These are phyloP conservation scores for Pichia membranifaciens DNA, from an alignment of 805 yeast species.

Conservation along the genomic window DNA sequence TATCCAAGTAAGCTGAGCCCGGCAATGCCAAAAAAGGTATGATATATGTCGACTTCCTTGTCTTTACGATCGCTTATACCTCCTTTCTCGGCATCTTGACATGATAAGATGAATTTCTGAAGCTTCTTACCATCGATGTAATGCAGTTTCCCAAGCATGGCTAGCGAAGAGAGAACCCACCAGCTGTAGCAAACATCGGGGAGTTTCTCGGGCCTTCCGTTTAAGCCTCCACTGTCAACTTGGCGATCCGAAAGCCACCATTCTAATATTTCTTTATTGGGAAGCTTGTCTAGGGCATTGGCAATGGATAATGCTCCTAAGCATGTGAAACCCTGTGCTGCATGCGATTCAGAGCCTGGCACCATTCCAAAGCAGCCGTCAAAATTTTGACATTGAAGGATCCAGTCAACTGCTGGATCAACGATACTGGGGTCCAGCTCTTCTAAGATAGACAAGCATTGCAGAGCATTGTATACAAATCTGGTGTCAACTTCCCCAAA, in stretches of 20 bases:
- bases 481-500: slow-evolving; percentile 93
- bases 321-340: slow-evolving; percentile 87
- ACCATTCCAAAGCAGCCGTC: slow-evolving; percentile 94
- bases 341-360: slow-evolving; percentile 94
- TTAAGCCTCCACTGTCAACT: slow-evolving; percentile 79
- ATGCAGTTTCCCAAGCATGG: slow-evolving; percentile 57
- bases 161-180: slow-evolving; percentile 87
- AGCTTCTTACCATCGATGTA: slow-evolving; percentile 73
- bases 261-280: slow-evolving; percentile 44
- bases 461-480: slow-evolving; percentile 78
- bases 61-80: slow-evolving; percentile 92
- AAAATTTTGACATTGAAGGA: slow-evolving; percentile 71
- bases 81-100: slow-evolving; percentile 76
- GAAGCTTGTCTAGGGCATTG: slow-evolving; percentile 44
- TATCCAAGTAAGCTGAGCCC: slow-evolving; percentile 75
- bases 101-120: slow-evolving; percentile 57
- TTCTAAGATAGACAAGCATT: slow-evolving; percentile 64
- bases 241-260: slow-evolving; percentile 95
- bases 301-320: slow-evolving; percentile 73
- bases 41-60: slow-evolving; percentile 88
- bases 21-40: slow-evolving; percentile 84
- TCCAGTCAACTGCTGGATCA: slow-evolving; percentile 59
- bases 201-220: slow-evolving; percentile 92
- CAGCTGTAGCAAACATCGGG: slow-evolving; percentile 98
- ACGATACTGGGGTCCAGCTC: slow-evolving; percentile 41